Evolutionary conservation across 495 filamentous ascomycete species (phyloP).

Genomic region (Penicillium crystallinum): DNA sequence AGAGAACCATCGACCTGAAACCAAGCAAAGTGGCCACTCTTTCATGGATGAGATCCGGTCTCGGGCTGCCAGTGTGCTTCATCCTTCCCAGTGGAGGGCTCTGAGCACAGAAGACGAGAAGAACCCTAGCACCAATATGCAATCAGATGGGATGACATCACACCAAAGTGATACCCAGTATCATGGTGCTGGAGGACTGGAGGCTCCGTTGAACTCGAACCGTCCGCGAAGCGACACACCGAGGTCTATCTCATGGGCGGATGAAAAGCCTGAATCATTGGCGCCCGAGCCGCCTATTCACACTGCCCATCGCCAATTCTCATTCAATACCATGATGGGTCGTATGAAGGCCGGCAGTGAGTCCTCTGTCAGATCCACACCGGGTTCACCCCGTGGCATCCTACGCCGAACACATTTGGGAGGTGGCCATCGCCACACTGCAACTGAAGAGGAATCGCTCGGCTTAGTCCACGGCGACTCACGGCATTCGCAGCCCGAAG

Average conservation of each 20-base stretch:
- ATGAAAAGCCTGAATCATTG: constrained; percentile 27
- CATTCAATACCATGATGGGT: constrained; percentile 78
- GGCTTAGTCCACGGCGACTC: constrained; percentile 79
- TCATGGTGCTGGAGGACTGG: constrained; percentile 20
- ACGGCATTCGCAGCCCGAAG: constrained; percentile 12
- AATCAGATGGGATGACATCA: constrained; percentile 2
- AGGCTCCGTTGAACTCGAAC: constrained; percentile 11
- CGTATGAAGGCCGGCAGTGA: constrained; percentile 34
- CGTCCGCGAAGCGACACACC: constrained; percentile 32
- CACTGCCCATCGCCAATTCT: constrained; percentile 70
- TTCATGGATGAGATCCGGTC: constrained; percentile 58
- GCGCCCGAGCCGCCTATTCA: constrained; percentile 15
- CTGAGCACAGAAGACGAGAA: constrained; percentile 30
- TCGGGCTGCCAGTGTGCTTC: constrained; percentile 34
- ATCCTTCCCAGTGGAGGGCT: constrained; percentile 29
- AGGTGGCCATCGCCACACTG: constrained; percentile 33
- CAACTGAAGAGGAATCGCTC: constrained; percentile 83
- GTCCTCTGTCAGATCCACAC: constrained; percentile 24
- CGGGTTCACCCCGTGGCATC: constrained; percentile 29
- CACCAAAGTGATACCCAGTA: constrained; percentile 39
- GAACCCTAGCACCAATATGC: neutral
- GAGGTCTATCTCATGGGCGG: constrained; percentile 30
- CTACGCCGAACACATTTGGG: constrained; percentile 44
- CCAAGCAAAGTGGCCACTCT: constrained; percentile 31
- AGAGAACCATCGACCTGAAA: constrained; percentile 24